Percentiles rank a stretch among this genome's conserved stretches.
phyloP scores from a whole-genome alignment of 192 early-diverging fungal genomes.

The Jimgerdemannia flammicorona region DNA sequence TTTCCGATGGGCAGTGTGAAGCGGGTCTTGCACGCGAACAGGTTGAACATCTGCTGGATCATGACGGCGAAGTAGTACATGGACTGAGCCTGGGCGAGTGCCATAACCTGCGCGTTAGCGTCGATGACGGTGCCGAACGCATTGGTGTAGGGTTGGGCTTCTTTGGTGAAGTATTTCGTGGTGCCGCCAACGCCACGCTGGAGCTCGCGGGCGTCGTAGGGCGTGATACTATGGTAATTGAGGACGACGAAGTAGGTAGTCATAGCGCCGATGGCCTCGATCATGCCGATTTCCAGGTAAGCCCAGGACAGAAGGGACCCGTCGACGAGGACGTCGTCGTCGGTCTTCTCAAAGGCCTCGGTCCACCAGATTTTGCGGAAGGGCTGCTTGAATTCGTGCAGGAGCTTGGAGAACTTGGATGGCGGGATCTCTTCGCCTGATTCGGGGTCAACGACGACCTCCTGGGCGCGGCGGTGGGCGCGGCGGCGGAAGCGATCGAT shows the following conservation, averaged over 20 bases:
- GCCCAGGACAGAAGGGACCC: constrained; percentile 73
- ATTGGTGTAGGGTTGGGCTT: constrained; percentile 39
- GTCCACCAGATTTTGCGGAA: constrained; percentile 59
- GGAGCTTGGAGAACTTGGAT: constrained; percentile 21
- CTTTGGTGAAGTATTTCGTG: constrained; percentile 46
- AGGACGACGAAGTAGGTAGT: constrained; percentile 79
- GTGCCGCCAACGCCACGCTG: constrained; percentile 39
- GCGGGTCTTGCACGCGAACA: constrained; percentile 89
- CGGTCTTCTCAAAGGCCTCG: constrained; percentile 59
- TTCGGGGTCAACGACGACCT: constrained; percentile 35
- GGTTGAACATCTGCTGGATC: constrained; percentile 91
- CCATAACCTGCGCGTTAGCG: constrained; percentile 56
- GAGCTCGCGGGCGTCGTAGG: constrained; percentile 52
- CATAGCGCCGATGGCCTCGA: constrained; percentile 71
- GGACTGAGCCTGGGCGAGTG: constrained; percentile 77
- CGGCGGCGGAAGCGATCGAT: constrained; percentile 65
- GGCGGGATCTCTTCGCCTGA: constrained; percentile 43
- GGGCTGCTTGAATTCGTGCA: constrained; percentile 30
- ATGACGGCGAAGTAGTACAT: constrained; percentile 73
- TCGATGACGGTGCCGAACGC: neutral
- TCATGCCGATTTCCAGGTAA: constrained; percentile 82
- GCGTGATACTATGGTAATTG: constrained; percentile 60
- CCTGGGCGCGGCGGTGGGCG: constrained; percentile 41
- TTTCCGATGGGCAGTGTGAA: constrained; percentile 72
- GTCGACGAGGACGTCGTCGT: constrained; percentile 90